phyloP scores from a whole-genome alignment of 306 rosid species.

The Trifolium repens region DNA sequence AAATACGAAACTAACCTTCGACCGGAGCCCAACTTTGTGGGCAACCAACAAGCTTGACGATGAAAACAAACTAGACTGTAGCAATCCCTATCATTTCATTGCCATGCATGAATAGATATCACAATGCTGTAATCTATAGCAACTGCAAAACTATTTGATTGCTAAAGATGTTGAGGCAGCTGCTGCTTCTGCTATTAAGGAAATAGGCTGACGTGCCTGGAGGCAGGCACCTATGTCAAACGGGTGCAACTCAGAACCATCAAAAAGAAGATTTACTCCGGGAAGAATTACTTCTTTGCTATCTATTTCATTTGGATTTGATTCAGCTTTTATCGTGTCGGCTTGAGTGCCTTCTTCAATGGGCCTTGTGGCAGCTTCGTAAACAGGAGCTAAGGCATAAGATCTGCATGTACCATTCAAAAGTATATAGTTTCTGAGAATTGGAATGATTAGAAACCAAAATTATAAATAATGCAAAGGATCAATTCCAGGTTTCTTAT shows the following conservation, averaged over 20 bases:
- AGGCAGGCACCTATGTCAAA: constrained; percentile 91
- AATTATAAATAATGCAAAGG: constrained; percentile 22
- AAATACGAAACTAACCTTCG: constrained; percentile 51
- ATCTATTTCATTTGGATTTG: constrained; percentile 74
- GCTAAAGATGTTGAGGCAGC: constrained; percentile 64
- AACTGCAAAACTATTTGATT: constrained; percentile 53
- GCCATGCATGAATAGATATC: constrained; percentile 12
- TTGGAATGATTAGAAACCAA: constrained; percentile 3
- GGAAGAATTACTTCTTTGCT: constrained; percentile 84
- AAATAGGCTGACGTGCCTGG: constrained; percentile 85
- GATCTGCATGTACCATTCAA: constrained; percentile 69
- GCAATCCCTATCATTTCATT: constrained; percentile 3
- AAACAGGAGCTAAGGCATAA: constrained; percentile 69
- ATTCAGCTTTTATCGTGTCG: constrained; percentile 59
- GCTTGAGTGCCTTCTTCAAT: constrained; percentile 60
- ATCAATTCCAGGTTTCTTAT: constrained; percentile 26
- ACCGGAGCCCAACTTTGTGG: constrained; percentile 37
- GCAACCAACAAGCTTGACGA: constrained; percentile 41
- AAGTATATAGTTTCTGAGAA: constrained; percentile 22
- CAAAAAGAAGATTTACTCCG: constrained; percentile 85
- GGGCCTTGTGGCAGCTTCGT: constrained; percentile 72
- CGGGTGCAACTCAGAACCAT: constrained; percentile 78
- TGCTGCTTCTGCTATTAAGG: constrained; percentile 85
- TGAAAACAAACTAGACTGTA: constrained; percentile 43
- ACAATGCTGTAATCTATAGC: constrained; percentile 26